phyloP scores from a whole-genome alignment of 441 rosid species.

The Macaranga tanarius region DNA sequence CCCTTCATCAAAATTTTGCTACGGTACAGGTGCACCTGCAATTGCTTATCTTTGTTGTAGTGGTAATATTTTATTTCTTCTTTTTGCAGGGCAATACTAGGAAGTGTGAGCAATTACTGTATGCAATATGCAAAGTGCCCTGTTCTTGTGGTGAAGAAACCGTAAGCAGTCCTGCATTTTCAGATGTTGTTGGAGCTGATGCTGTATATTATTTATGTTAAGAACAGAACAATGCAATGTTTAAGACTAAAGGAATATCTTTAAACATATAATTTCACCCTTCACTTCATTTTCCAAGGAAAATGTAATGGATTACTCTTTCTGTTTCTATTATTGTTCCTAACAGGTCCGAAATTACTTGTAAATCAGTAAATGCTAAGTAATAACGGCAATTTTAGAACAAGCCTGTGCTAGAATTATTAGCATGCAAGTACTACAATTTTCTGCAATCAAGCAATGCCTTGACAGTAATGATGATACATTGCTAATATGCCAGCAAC shows the following conservation, averaged over 20 bases:
- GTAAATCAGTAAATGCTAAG: background rate
- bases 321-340: background rate
- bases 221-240: background rate
- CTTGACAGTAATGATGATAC: background rate
- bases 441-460: slow-evolving; percentile 3
- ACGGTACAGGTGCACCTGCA: background rate
- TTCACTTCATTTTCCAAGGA: background rate
- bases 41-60: too few species aligned
- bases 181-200: background rate
- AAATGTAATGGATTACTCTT: background rate
- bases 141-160: slow-evolving; percentile 39
- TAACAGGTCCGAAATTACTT: background rate
- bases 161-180: background rate
- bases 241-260: background rate
- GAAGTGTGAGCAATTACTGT: slow-evolving; percentile 35
- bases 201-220: background rate
- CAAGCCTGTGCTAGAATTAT: slow-evolving; percentile 3
- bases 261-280: background rate
- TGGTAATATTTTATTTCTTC: background rate
- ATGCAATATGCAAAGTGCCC: slow-evolving; percentile 39
- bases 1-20: background rate
- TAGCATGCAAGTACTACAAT: background rate
- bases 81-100: slow-evolving; percentile 33
- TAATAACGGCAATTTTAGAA: background rate
- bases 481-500: background rate